Conservation (phyloP, 2,329 filamentous ascomycete species). For the Pseudophaeomoniella oleicola region DNA sequence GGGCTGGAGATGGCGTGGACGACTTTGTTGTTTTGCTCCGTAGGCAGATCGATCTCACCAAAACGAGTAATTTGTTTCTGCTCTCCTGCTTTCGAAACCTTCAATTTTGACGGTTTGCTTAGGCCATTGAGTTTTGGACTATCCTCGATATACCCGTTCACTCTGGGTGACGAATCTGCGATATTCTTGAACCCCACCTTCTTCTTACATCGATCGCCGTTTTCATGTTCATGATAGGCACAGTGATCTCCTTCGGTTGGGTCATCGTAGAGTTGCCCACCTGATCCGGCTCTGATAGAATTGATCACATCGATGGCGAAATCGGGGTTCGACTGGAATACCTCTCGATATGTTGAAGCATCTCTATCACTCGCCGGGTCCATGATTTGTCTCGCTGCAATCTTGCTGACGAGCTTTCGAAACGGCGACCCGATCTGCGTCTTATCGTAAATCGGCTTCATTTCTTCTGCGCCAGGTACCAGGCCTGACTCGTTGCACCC, state of each 20-base stretch:
- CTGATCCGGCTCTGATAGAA: conserved; percentile 33
- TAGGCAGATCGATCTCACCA: not conserved
- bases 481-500: conserved; percentile 33
- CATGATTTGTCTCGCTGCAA: conserved; percentile 44
- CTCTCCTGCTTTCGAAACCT: not conserved
- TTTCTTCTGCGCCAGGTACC: conserved; percentile 40
- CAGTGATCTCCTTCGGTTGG: conserved; percentile 32
- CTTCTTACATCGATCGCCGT: conserved; percentile 18
- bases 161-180: not conserved
- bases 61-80: not conserved
- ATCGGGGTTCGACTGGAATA: conserved; percentile 33
- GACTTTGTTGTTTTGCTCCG: too few relatives aligned
- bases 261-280: conserved; percentile 36
- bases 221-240: conserved; percentile 35
- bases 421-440: conserved; percentile 32
- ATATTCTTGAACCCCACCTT: not conserved
- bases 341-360: conserved; percentile 33
- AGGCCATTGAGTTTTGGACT: not conserved
- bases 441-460: conserved; percentile 36
- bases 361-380: conserved; percentile 35
- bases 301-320: conserved; percentile 40
- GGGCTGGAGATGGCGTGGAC: too few relatives aligned
- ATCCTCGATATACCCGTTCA: not conserved
- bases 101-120: not conserved
- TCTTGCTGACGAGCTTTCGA: conserved; percentile 34